Evolutionary conservation across 225 moss, liverwort and hornwort genomes (phyloP).

Genomic region (Pleurozium schreberi): DNA sequence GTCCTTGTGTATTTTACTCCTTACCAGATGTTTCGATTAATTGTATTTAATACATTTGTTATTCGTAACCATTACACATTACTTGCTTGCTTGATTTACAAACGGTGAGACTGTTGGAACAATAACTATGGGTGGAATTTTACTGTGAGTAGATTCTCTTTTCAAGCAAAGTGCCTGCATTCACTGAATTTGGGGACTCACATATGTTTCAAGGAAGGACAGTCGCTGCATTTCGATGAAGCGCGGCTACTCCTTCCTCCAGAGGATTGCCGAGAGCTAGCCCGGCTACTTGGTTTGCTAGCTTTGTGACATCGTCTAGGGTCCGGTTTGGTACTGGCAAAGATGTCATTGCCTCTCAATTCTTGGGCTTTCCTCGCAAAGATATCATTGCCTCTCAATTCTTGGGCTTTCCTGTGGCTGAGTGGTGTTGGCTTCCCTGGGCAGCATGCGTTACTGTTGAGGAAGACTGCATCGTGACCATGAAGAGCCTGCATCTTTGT

Average conservation of each 20-base stretch:
- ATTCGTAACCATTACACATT: neutral
- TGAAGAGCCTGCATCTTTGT: constrained; percentile 2
- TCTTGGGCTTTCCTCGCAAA: constrained; percentile 4
- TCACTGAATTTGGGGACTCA: neutral
- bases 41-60: neutral
- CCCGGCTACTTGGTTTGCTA: neutral
- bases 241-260: neutral
- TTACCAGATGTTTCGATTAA: neutral
- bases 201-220: neutral
- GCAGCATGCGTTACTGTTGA: neutral
- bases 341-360: neutral
- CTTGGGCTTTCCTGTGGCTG: neutral
- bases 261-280: neutral
- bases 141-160: neutral
- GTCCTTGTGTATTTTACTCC: neutral
- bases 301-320: neutral
- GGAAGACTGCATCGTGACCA: constrained; percentile 12
- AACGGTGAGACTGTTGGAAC: neutral
- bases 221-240: neutral
- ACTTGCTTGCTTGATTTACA: neutral
- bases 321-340: neutral
- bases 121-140: neutral
- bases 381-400: neutral
- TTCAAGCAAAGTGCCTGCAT: neutral
- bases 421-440: neutral